A percentile compares a stretch with the other conserved stretches of the same genome.
These are phyloP conservation scores for Vitis hybrid DNA, from an alignment of 177 flowering plant species.

Conservation along the genomic window DNA sequence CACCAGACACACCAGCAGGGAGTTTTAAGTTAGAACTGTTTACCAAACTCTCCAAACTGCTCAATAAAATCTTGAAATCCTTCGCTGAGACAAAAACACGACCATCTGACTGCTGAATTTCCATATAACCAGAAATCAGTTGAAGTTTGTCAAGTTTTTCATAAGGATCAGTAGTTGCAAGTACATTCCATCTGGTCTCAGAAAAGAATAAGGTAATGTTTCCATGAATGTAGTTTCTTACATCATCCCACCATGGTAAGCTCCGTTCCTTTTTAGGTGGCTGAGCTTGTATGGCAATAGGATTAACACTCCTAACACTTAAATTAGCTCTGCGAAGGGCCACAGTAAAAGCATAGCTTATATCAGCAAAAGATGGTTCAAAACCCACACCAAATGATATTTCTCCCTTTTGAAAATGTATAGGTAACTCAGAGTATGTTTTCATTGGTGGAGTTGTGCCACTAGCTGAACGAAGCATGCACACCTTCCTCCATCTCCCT, in stretches of 20 bases:
- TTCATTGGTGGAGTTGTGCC: conserved; percentile 98
- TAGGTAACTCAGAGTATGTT: conserved; percentile 77
- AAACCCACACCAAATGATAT: conserved; percentile 88
- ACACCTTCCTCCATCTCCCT: conserved; percentile 94
- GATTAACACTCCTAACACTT: conserved; percentile 51
- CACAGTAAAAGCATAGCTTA: conserved; percentile 95
- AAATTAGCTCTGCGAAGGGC: conserved; percentile 98
- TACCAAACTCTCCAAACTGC: conserved; percentile 85
- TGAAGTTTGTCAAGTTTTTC: conserved; percentile 87
- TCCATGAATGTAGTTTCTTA: conserved; percentile 91
- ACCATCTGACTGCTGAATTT: conserved; percentile 93
- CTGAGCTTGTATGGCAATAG: conserved; percentile 23
- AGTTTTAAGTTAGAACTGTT: conserved; percentile 53
- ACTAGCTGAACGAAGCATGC: conserved; percentile 87
- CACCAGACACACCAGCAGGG: conserved; percentile 44
- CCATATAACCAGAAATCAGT: conserved; percentile 60
- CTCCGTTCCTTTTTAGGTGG: conserved; percentile 91
- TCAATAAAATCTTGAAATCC: conserved; percentile 69
- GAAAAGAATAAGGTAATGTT: conserved; percentile 54
- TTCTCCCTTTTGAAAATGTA: conserved; percentile 77
- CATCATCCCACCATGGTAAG: conserved; percentile 99
- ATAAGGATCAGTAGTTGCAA: conserved; percentile 91
- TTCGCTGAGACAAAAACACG: conserved; percentile 61
- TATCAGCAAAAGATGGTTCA: conserved; percentile 91
- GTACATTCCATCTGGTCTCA: conserved; percentile 68